These are phyloP conservation scores for Nothophoma quercina DNA, from an alignment of 2,329 filamentous ascomycete species.

Conservation along the genomic window DNA sequence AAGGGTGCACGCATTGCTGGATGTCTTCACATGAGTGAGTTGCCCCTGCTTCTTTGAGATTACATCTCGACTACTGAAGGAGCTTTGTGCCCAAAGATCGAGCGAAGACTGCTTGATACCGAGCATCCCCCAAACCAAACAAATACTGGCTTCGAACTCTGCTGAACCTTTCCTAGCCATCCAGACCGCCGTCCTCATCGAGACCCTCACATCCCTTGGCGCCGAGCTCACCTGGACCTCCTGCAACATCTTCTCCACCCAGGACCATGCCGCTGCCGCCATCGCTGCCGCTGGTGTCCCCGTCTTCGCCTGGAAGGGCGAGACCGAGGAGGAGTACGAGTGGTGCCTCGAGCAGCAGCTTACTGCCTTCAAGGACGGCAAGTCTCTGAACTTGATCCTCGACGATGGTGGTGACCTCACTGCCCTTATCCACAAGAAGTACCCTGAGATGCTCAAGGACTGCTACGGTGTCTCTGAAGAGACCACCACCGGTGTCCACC, in stretches of 20 bases:
- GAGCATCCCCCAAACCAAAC: slow-evolving; percentile 10
- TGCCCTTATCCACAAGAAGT: slow-evolving; percentile 95
- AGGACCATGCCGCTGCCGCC: slow-evolving; percentile 97
- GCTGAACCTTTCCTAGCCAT: slow-evolving; percentile 66
- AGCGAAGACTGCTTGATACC: too few relatives aligned
- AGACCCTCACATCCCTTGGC: slow-evolving; percentile 92
- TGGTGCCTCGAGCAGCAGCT: slow-evolving; percentile 99
- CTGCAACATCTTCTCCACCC: slow-evolving; percentile 99
- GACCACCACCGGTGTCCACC: slow-evolving; percentile 99
- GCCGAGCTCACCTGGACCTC: slow-evolving; percentile 99
- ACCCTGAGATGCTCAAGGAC: slow-evolving; percentile 96
- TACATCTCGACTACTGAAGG: slow-evolving; percentile 13
- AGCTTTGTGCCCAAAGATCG: too few relatives aligned
- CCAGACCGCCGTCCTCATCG: slow-evolving; percentile 98
- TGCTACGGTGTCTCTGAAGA: slow-evolving; percentile 99
- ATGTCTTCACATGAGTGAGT: slow-evolving; percentile 94
- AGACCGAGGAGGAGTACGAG: slow-evolving; percentile 99
- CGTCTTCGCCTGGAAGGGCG: slow-evolving; percentile 84
- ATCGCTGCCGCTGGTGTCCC: slow-evolving; percentile 93
- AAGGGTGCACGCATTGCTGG: slow-evolving; percentile 95
- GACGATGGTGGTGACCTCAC: slow-evolving; percentile 98
- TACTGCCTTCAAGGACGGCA: slow-evolving; percentile 91
- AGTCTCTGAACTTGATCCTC: slow-evolving; percentile 98
- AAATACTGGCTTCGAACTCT: background rate
- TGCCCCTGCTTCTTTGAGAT: slow-evolving; percentile 4